These are phyloP conservation scores for Fusarium anguioides DNA, from an alignment of 2,329 filamentous ascomycete genomes.

Conservation along the genomic window DNA sequence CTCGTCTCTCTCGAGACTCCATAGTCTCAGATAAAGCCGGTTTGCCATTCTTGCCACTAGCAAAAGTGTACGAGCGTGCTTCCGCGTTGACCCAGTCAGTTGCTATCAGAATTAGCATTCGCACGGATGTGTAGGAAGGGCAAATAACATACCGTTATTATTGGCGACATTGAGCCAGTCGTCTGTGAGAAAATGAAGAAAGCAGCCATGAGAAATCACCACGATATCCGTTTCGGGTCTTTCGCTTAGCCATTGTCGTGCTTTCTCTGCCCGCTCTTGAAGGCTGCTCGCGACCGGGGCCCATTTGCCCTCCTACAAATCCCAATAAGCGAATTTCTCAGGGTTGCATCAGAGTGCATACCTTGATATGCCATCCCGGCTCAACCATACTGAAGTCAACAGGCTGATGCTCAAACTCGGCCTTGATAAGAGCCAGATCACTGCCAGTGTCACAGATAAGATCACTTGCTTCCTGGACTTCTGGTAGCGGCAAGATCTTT, in stretches of 20 bases:
- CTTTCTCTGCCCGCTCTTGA: background rate
- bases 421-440: background rate
- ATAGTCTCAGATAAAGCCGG: background rate
- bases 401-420: background rate
- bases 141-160: background rate
- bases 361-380: background rate
- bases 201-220: background rate
- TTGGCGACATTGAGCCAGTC: background rate
- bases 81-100: slow-evolving; percentile 6
- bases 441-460: background rate
- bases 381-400: background rate
- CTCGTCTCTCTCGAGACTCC: background rate
- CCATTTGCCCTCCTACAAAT: background rate
- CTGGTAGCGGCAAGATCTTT: background rate
- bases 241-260: background rate
- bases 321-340: background rate
- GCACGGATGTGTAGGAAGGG: accelerated
- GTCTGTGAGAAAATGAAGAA: slow-evolving; percentile 1
- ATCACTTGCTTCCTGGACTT: background rate
- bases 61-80: background rate
- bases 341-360: background rate
- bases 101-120: background rate
- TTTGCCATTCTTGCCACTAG: accelerated
- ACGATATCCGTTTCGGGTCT: background rate
- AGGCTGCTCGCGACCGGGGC: background rate